These are phyloP conservation scores for Leptographium galeiforme DNA, from an alignment of 2,329 filamentous ascomycete genomes.

Conservation along the genomic window DNA sequence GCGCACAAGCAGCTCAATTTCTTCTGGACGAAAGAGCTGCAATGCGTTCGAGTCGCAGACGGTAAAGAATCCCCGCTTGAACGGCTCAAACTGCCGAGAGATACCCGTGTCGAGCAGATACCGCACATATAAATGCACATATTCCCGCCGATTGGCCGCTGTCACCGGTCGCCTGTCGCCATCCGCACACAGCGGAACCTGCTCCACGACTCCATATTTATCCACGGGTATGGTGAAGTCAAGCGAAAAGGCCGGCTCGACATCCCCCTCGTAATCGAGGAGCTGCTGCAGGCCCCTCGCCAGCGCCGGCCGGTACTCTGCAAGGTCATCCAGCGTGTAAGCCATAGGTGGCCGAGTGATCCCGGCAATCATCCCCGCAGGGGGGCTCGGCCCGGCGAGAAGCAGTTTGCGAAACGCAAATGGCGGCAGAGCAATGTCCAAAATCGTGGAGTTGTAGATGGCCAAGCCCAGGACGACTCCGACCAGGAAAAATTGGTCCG, in stretches of 20 bases:
- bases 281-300: conserved; percentile 64
- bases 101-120: conserved; percentile 70
- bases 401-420: conserved; percentile 84
- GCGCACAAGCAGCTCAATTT: conserved; percentile 77
- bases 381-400: conserved; percentile 54
- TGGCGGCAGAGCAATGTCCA: conserved; percentile 76
- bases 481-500: conserved; percentile 82
- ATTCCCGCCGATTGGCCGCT: conserved; percentile 72
- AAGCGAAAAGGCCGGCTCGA: conserved; percentile 65
- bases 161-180: conserved; percentile 67
- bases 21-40: conserved; percentile 75
- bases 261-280: conserved; percentile 72
- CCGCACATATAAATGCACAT: conserved; percentile 71
- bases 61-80: conserved; percentile 87
- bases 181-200: conserved; percentile 58
- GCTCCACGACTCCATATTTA: conserved; percentile 55
- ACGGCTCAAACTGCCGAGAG: conserved; percentile 75
- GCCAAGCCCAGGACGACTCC: conserved; percentile 78
- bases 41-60: conserved; percentile 82
- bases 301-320: conserved; percentile 65
- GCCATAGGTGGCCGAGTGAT: conserved; percentile 50
- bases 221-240: conserved; percentile 71
- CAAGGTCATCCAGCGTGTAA: conserved; percentile 69
- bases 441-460: conserved; percentile 88
- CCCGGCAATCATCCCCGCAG: conserved; percentile 33